Conservation (phyloP, 192 early-diverging fungal species). For the Coemansia sp. region DNA sequence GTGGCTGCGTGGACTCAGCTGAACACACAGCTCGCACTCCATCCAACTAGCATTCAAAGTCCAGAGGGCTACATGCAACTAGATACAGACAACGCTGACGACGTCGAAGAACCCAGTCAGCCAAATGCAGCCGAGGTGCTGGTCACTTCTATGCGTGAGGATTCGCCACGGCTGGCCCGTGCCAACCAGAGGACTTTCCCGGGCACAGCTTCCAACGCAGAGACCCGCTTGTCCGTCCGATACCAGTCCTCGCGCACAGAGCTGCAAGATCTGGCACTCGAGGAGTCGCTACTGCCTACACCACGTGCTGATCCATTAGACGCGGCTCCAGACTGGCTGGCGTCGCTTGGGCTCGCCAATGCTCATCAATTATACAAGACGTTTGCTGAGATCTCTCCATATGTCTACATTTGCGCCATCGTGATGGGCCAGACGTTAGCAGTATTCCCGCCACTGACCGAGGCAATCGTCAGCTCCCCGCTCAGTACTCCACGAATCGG, state of each 20-base stretch:
- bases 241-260: slow-evolving; percentile 6
- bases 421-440: slow-evolving; percentile 68
- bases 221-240: background rate
- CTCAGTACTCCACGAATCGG: slow-evolving; percentile 14
- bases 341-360: slow-evolving; percentile 25
- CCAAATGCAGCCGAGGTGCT: background rate
- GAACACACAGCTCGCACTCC: slow-evolving; percentile 7
- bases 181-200: slow-evolving; percentile 6
- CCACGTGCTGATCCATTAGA: background rate
- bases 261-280: background rate
- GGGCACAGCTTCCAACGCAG: background rate
- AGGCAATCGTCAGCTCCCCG: slow-evolving; percentile 57
- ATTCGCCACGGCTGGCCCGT: slow-evolving; percentile 27
- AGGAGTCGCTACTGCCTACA: background rate
- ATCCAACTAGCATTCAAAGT: background rate
- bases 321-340: slow-evolving; percentile 14
- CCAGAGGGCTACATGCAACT: slow-evolving; percentile 5
- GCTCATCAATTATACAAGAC: slow-evolving; percentile 24
- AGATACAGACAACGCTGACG: background rate
- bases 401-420: slow-evolving; percentile 46
- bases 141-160: slow-evolving; percentile 19
- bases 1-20: slow-evolving; percentile 35
- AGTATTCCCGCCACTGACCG: slow-evolving; percentile 75
- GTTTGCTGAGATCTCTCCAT: slow-evolving; percentile 21
- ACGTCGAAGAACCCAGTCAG: background rate